Evolutionary conservation across 768 basidiomycete species (phyloP), one percentile per base, ranked within the genome.

Genomic region (Cystobasidiopsis lactophilus): DNA sequence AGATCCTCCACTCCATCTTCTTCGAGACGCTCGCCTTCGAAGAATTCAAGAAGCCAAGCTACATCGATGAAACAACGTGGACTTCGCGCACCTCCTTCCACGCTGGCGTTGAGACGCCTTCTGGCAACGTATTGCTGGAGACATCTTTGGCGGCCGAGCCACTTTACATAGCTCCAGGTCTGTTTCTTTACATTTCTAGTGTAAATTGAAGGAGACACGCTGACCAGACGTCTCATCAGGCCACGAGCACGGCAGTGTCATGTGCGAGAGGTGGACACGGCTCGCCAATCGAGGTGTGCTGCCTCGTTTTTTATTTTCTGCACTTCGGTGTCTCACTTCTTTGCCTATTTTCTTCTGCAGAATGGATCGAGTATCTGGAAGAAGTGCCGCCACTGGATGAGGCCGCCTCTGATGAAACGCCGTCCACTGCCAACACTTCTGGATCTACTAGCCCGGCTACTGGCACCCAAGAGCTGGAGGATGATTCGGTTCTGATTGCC

Each of bases 1-100:
- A 27, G 24, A 30, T 47, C 29, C 18, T 47, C 5, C 23, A 47
- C 29, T 13, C 23, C 23, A 30, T 47, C 30, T 47, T 27, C 30
- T 47, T 47, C 45, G 45, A 47, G 29, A 47, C 45, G 9, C 23
- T 47, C 29, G 45, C 29, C 24, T 47, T 47, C 29, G 45, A 47
- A n/a, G 45, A 47, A 26, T 47, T 47, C 24, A 23, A 30, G 16
- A 13, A 30, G 30, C 45, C 45, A 13, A 27, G 24, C 24, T 47
- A 47, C 45, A 47, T 47, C 24, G 23, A 26, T n/a, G 18, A 23
- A 9, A 9, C 30, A n/a, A 26, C 23, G 10, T 47, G 45, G 45
- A 47, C 45, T 16, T 47, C 45, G 10, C 23, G 30, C 10, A 26
- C 45, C 4, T 26, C 45, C 4, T 47, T 47, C 26, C 45, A 47